These are phyloP conservation scores for Claviceps maximensis DNA, from an alignment of 2,329 filamentous ascomycete species.

Conservation along the genomic window DNA sequence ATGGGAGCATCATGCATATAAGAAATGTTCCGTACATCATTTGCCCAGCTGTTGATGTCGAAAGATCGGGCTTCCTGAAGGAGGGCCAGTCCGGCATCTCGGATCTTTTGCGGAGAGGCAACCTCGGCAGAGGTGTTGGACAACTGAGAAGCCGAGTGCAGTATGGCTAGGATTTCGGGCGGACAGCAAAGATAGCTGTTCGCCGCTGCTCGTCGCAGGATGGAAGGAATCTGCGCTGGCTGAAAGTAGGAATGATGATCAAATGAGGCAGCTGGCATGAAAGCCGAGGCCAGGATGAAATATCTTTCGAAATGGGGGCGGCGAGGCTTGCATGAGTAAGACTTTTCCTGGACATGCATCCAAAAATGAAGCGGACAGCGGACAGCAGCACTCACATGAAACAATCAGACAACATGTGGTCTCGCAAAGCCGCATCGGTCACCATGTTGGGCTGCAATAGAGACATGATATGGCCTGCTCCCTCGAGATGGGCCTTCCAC, in stretches of 20 bases:
- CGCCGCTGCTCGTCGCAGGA: conserved; percentile 26
- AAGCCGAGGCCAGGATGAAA: conserved; percentile 32
- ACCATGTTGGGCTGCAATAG: conserved; percentile 22
- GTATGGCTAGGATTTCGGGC: conserved; percentile 28
- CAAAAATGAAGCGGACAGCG: neutral
- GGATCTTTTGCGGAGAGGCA: conserved; percentile 16
- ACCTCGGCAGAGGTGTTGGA: conserved; percentile 17
- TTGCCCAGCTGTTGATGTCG: conserved; percentile 29
- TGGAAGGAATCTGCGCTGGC: conserved; percentile 21
- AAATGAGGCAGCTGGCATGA: conserved; percentile 21
- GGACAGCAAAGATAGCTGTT: conserved; percentile 36
- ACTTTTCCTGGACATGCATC: neutral
- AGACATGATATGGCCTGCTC: conserved; percentile 30
- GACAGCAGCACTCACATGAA: conserved; percentile 24
- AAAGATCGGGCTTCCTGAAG: conserved; percentile 25
- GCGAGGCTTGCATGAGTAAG: neutral
- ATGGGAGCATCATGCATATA: conserved; percentile 21
- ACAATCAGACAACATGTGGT: conserved; percentile 35
- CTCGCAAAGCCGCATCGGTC: conserved; percentile 23
- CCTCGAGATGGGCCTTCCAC: conserved; percentile 34
- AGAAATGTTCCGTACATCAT: conserved; percentile 20
- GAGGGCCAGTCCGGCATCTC: conserved; percentile 19
- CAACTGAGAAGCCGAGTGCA: conserved; percentile 29
- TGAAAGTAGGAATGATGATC: conserved; percentile 22
- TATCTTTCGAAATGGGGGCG: conserved; percentile 21